Base-by-base conservation (phyloP, 805 yeast genomes). In the Candida gorgasii region DNA sequence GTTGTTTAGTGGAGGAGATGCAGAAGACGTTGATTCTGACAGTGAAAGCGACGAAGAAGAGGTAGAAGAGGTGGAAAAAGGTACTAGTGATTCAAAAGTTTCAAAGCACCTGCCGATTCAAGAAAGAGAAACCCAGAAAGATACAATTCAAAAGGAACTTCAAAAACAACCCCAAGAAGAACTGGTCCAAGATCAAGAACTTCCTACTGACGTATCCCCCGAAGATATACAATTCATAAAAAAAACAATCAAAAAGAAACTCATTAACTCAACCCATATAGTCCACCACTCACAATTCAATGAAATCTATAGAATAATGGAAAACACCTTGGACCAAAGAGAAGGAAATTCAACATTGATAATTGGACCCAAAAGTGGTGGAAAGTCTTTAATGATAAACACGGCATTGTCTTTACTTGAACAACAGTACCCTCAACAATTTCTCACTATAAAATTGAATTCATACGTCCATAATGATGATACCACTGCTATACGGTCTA, bases 301-400 rank as follows among this genome's bases (percentile, higher is more conserved):
- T 1, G 85, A 85, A 47, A 57, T 90, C 1, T 77, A 75, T 47
- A 63, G 67, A 9, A 59, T 87, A 50, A 57, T 90, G 39, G 79
- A 78, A 38, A 81, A 80, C 47, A 82, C 95, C 0, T 72, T 89
- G 1, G 65, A 69, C 17, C 78, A 78, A 46, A 74, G 78, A 20
- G 93, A 89, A 48, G 90, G 95, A 5, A 89, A 87, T 56, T 92
- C 97, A 2, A 78, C 82, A 9, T 65, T 92, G 5, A 45, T 92
- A 1, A 72, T 89, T 34, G 98, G 98, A 0, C 88, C 96, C 0
- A 66, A 89, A 32, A 80, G 84, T 2, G 69, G 81, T 4, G 97
- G 96, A 0, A 92, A 92, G 57, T 72, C 90, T 0, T 63, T 78
- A 2, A 61, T 86, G 3, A 65, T 92, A 2, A 72, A 84, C 22